Conservation (phyloP, 225 moss, liverwort and hornwort species). For the Bryum argenteum region DNA sequence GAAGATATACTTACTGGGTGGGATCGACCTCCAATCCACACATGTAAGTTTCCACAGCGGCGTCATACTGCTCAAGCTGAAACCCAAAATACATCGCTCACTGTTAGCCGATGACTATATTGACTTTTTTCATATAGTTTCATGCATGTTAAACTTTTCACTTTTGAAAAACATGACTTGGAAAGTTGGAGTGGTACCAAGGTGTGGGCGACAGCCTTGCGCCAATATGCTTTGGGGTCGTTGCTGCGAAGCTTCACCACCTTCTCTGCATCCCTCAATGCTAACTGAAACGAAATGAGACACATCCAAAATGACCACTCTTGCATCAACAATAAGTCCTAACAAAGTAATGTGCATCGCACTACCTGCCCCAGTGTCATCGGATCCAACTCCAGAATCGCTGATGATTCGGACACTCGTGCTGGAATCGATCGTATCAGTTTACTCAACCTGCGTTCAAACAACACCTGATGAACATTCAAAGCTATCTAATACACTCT, state of each 20-base stretch:
- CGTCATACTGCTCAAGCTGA: constrained; percentile 90
- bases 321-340: background rate
- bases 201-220: constrained; percentile 74
- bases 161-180: too few relatives aligned
- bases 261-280: constrained; percentile 91
- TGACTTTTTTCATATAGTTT: too few relatives aligned
- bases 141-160: constrained; percentile 7
- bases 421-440: constrained; percentile 74
- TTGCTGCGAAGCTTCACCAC: constrained; percentile 63
- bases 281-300: constrained; percentile 63
- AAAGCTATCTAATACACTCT: background rate
- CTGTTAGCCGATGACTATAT: background rate
- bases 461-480: background rate
- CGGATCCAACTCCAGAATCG: constrained; percentile 68
- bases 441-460: constrained; percentile 57
- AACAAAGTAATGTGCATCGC: constrained; percentile 9
- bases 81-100: constrained; percentile 2
- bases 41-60: constrained; percentile 64
- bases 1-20: constrained; percentile 48
- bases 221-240: constrained; percentile 68
- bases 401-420: constrained; percentile 61
- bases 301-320: constrained; percentile 26
- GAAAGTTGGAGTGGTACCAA: constrained; percentile 48
- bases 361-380: constrained; percentile 83
- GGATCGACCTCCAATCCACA: constrained; percentile 80